A percentile compares a stretch with the other conserved stretches of the same genome.
Conservation (phyloP, 1,284 basidiomycete species). For the Psilocybe mexicana region DNA sequence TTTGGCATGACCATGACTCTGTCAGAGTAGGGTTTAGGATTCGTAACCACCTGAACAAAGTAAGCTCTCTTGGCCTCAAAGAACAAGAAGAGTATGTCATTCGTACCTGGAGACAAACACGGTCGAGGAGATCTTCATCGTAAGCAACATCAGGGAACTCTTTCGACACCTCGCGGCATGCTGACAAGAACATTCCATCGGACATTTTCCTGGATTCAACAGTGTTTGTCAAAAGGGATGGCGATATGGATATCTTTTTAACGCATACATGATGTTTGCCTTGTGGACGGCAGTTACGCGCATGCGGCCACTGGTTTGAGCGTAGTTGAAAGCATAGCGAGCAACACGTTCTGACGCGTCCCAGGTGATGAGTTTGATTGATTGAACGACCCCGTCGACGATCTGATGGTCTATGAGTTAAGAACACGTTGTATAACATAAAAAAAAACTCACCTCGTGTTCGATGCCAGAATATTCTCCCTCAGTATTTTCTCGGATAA, state of each 20-base stretch:
- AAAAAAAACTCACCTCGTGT: constrained; percentile 71
- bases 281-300: constrained; percentile 99
- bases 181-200: constrained; percentile 99
- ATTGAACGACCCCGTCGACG: constrained; percentile 98
- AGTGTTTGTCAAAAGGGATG: constrained; percentile 1
- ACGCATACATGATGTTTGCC: constrained; percentile 93
- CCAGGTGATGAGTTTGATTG: constrained; percentile 99
- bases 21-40: constrained; percentile 93
- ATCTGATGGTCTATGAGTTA: constrained; percentile 47
- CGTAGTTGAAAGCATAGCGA: constrained; percentile 98
- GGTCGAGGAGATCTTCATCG: constrained; percentile 97
- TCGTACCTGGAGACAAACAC: constrained; percentile 88
- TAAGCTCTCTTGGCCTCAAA: not conserved
- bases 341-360: constrained; percentile 98
- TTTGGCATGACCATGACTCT: constrained; percentile 99
- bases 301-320: constrained; percentile 83
- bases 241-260: not conserved
- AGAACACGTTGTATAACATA: constrained; percentile 12
- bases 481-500: constrained; percentile 99
- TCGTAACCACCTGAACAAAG: constrained; percentile 75
- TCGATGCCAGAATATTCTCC: constrained; percentile 99
- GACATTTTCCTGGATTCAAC: constrained; percentile 88
- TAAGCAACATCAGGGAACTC: constrained; percentile 94
- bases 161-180: constrained; percentile 95
- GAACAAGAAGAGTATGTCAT: not conserved